A percentile compares a stretch with the other conserved stretches of the same genome.
These are phyloP conservation scores for Fusarium pseudocircinatum DNA, from an alignment of 2,329 filamentous ascomycete species.

Conservation along the genomic window DNA sequence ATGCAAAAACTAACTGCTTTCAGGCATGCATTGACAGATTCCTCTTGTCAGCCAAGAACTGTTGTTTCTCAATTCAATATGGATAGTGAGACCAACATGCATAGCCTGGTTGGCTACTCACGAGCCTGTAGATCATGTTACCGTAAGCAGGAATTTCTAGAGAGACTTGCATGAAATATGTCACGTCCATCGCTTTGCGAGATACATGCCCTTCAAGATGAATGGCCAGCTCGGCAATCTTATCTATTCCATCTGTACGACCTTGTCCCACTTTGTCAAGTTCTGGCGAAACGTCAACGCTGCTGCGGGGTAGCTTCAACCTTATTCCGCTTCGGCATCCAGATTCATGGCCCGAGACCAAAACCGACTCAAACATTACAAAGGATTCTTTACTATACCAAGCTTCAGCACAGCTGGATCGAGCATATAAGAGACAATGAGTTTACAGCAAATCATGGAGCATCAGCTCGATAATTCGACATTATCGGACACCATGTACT, in stretches of 20 bases:
- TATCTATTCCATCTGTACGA: not conserved
- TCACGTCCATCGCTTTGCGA: too few relatives aligned
- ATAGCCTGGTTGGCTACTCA: not conserved
- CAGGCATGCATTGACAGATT: accelerated
- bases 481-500: not conserved
- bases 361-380: not conserved
- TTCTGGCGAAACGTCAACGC: not conserved
- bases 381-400: not conserved
- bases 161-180: not conserved
- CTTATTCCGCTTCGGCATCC: not conserved
- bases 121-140: not conserved
- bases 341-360: not conserved
- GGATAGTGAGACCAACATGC: not conserved
- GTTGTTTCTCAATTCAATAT: not conserved
- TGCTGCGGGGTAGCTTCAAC: not conserved
- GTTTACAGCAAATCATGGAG: not conserved
- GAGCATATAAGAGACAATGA: not conserved
- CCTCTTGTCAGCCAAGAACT: not conserved
- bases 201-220: not conserved
- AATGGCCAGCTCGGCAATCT: not conserved
- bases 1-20: not conserved
- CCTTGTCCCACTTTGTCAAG: not conserved
- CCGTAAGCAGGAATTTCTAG: not conserved
- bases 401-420: not conserved
- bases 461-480: not conserved